Evolutionary conservation across 495 filamentous ascomycete genomes (phyloP).

Genomic region (Penicillium samsonianum): DNA sequence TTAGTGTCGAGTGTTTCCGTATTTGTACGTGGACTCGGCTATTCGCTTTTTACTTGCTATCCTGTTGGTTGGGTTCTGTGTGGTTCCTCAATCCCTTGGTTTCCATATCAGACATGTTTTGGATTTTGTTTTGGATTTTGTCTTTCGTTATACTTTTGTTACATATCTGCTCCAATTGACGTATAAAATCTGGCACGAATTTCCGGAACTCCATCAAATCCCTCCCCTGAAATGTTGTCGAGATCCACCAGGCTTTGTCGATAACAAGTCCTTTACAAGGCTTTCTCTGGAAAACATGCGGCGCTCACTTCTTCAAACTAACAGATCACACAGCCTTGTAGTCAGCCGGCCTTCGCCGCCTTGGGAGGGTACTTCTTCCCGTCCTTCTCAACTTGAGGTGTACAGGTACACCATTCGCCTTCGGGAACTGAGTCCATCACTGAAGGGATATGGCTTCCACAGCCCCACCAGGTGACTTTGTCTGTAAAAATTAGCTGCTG

Average conservation of each 20-base stretch:
- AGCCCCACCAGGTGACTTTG: slow-evolving; percentile 70
- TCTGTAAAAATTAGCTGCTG: slow-evolving; percentile 41
- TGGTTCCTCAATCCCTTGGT: neutral
- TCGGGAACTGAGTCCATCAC: slow-evolving; percentile 65
- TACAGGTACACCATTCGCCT: slow-evolving; percentile 63
- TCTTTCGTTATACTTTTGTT: neutral
- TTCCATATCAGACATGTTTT: neutral
- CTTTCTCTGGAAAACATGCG: neutral
- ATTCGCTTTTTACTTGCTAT: neutral
- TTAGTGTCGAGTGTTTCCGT: neutral
- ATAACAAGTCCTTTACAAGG: neutral
- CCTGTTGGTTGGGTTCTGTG: neutral
- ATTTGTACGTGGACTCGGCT: neutral
- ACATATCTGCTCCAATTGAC: neutral
- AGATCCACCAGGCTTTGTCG: no score
- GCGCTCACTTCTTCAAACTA: slow-evolving; percentile 4
- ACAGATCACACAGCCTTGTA: slow-evolving; percentile 27
- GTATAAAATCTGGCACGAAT: neutral
- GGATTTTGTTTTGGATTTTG: neutral
- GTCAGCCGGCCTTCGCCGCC: slow-evolving; percentile 48
- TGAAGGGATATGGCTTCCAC: slow-evolving; percentile 64
- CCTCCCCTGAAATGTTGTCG: neutral
- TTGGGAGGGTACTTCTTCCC: slow-evolving; percentile 66
- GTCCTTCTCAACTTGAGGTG: slow-evolving; percentile 59
- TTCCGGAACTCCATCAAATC: neutral